phyloP scores from a whole-genome alignment of 257 asterid genomes.

The Solanum verrucosum region DNA sequence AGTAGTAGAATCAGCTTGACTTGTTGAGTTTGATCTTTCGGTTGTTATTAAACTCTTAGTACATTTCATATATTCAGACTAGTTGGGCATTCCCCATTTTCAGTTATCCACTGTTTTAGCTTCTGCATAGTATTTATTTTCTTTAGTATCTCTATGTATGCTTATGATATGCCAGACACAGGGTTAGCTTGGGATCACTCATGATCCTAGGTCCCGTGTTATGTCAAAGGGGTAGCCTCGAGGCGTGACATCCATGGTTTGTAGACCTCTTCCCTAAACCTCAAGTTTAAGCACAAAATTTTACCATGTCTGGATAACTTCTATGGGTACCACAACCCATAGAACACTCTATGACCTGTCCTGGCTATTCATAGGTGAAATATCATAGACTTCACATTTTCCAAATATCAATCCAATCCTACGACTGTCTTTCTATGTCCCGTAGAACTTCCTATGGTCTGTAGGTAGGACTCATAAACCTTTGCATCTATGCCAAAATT shows the following conservation, averaged over 20 bases:
- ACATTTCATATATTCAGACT: no score
- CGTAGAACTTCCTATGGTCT: neutral
- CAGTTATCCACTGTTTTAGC: no score
- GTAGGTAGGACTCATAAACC: neutral
- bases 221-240: no score
- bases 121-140: no score
- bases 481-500: neutral
- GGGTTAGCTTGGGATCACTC: no score
- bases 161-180: no score
- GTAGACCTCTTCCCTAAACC: neutral
- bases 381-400: neutral
- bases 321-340: neutral
- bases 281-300: neutral
- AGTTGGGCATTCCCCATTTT: no score
- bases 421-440: neutral
- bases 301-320: neutral
- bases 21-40: no score
- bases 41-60: no score
- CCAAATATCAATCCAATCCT: neutral
- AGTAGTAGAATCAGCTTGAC: no score
- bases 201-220: no score
- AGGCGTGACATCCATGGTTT: neutral
- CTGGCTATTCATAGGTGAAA: neutral
- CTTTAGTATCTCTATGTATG: no score
- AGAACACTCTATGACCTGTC: neutral